Evolutionary conservation across 2,329 filamentous ascomycete genomes (phyloP).

Genomic region (Beauveria scarabaeidicola): DNA sequence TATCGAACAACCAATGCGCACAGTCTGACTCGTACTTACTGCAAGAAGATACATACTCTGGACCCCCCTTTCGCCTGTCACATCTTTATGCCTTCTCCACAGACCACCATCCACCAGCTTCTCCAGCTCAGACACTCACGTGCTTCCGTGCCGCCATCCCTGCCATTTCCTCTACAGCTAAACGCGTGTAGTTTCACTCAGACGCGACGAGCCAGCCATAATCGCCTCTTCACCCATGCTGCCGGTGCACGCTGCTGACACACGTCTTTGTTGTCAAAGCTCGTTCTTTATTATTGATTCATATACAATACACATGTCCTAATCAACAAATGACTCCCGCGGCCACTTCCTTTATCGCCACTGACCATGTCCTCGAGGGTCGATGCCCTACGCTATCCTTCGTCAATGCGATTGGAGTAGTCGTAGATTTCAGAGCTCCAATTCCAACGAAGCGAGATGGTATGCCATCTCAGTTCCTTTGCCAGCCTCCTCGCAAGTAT

Average conservation of each 20-base stretch:
- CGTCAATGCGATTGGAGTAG: constrained; percentile 60
- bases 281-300: neutral
- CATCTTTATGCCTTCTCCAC: neutral
- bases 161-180: neutral
- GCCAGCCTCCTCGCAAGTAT: neutral
- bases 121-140: neutral
- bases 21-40: neutral
- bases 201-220: neutral
- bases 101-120: neutral
- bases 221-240: neutral
- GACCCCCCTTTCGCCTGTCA: neutral
- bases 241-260: neutral
- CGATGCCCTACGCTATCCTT: constrained; percentile 17
- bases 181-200: neutral
- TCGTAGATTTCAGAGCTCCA: constrained; percentile 55
- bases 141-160: constrained; percentile 1
- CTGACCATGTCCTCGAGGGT: constrained; percentile 36
- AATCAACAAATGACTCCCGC: neutral
- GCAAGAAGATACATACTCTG: neutral
- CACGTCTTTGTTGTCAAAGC: neutral
- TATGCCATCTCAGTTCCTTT: constrained; percentile 19
- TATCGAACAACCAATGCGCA: neutral
- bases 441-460: constrained; percentile 43
- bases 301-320: neutral
- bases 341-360: constrained; percentile 13